Conservation (phyloP, 2,329 filamentous ascomycete genomes). For the Madurella mycetomatis region DNA sequence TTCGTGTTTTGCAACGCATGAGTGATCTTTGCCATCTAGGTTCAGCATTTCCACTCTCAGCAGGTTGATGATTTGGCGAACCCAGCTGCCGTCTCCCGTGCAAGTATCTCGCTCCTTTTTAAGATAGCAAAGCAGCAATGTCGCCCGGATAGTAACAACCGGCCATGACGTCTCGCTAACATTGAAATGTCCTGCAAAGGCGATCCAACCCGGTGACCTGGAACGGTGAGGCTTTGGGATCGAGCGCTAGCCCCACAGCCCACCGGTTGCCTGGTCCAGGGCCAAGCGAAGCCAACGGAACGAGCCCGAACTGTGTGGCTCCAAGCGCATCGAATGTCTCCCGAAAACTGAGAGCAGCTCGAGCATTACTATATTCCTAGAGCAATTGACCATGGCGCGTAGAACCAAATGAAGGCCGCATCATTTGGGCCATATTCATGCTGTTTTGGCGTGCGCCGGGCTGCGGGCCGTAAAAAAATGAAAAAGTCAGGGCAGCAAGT, state of each 20-base stretch:
- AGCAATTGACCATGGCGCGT: no score
- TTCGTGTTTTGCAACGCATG: background rate
- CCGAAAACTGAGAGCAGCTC: background rate
- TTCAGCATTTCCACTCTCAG: background rate
- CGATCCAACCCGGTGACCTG: conserved; percentile 9
- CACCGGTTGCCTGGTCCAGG: conserved; percentile 3
- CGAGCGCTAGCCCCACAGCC: conserved; percentile 1
- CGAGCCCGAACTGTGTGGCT: background rate
- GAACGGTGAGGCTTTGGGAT: background rate
- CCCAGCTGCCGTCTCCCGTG: no score
- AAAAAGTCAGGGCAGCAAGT: background rate
- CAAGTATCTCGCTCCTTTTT: no score
- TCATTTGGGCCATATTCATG: background rate
- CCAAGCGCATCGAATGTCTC: background rate
- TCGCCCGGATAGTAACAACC: background rate
- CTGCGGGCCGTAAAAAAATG: background rate
- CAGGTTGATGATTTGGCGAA: no score
- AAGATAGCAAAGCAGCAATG: no score
- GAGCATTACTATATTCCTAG: no score
- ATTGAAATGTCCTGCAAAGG: conserved; percentile 8
- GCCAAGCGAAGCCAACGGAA: background rate
- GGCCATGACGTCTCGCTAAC: background rate
- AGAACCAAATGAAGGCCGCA: no score
- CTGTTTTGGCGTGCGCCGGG: background rate
- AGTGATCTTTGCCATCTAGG: background rate